Evolutionary conservation across 2,329 filamentous ascomycete species (phyloP).

Genomic region (Ophiocordyceps australis): DNA sequence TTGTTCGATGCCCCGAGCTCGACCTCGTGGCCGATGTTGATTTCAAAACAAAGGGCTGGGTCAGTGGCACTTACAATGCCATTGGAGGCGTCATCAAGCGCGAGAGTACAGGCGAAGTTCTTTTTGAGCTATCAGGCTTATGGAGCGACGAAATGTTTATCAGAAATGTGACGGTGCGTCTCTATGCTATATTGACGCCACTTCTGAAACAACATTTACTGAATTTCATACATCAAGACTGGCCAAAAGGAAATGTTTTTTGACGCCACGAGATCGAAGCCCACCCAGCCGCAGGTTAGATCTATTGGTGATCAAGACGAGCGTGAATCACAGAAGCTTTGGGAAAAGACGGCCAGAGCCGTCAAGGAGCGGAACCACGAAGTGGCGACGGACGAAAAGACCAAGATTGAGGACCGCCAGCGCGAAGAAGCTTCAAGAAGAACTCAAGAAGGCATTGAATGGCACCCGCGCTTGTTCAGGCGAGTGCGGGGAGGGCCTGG

Average conservation of each 20-base stretch:
- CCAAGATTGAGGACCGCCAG: slow-evolving; percentile 86
- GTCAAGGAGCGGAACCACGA: slow-evolving; percentile 77
- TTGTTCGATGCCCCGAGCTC: slow-evolving; percentile 77
- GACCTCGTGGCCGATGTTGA: slow-evolving; percentile 81
- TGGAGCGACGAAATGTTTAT: slow-evolving; percentile 95
- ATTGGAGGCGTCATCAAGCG: slow-evolving; percentile 86
- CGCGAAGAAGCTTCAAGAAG: slow-evolving; percentile 72
- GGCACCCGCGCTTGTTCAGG: slow-evolving; percentile 77
- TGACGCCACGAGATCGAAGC: slow-evolving; percentile 62
- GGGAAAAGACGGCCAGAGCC: slow-evolving; percentile 65
- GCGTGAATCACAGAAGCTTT: slow-evolving; percentile 77
- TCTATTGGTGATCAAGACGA: slow-evolving; percentile 76
- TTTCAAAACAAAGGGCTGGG: slow-evolving; percentile 97
- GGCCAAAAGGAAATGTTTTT: slow-evolving; percentile 83
- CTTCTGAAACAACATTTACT: background rate
- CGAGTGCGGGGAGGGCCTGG: slow-evolving; percentile 52
- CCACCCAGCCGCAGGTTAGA: slow-evolving; percentile 53
- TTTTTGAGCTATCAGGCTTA: slow-evolving; percentile 82
- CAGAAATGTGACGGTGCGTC: slow-evolving; percentile 56
- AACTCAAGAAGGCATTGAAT: slow-evolving; percentile 62
- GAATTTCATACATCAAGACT: slow-evolving; percentile 34
- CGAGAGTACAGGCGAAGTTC: slow-evolving; percentile 64
- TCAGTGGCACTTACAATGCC: slow-evolving; percentile 88
- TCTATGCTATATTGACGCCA: background rate
- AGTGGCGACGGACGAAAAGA: slow-evolving; percentile 84